Evolutionary conservation across 2,329 filamentous ascomycete genomes (phyloP).

Genomic region (Pseudogymnoascus sp.): DNA sequence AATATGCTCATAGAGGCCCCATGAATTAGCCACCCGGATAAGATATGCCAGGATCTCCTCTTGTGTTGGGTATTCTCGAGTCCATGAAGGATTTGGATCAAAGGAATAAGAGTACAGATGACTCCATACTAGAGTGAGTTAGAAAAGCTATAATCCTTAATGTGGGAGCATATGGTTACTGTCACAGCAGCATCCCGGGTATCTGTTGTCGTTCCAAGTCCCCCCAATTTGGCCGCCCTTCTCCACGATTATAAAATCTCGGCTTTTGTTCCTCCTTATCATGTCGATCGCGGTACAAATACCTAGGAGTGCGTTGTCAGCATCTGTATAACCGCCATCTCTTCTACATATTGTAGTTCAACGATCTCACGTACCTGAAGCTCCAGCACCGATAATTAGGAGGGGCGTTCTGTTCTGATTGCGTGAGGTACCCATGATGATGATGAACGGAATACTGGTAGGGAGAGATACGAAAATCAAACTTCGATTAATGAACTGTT

Average conservation of each 20-base stretch:
- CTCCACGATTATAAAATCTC: slow-evolving; percentile 50
- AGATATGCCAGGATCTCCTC: slow-evolving; percentile 53
- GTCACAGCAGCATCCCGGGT: slow-evolving; percentile 49
- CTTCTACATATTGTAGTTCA: not conserved
- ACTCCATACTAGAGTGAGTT: slow-evolving; percentile 34
- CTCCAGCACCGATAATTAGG: slow-evolving; percentile 49
- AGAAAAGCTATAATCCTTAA: not conserved
- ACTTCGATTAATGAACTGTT: not conserved
- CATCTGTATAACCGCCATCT: not conserved
- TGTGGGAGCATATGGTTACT: slow-evolving; percentile 22
- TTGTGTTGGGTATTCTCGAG: slow-evolving; percentile 50
- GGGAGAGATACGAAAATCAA: not conserved
- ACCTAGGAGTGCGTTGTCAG: slow-evolving; percentile 26
- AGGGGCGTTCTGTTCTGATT: slow-evolving; percentile 27
- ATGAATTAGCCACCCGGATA: slow-evolving; percentile 42
- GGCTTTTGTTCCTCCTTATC: slow-evolving; percentile 42
- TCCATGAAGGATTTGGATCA: slow-evolving; percentile 52
- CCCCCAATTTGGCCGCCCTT: slow-evolving; percentile 45
- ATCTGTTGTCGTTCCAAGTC: slow-evolving; percentile 50
- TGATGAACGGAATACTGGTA: not conserved
- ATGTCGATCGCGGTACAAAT: slow-evolving; percentile 52
- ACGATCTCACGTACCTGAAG: slow-evolving; percentile 35
- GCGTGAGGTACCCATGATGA: not conserved
- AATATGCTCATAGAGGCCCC: not conserved
- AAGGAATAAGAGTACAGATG: slow-evolving; percentile 54